Conservation (phyloP, 2,329 filamentous ascomycete genomes). For the Alternaria conjuncta region DNA sequence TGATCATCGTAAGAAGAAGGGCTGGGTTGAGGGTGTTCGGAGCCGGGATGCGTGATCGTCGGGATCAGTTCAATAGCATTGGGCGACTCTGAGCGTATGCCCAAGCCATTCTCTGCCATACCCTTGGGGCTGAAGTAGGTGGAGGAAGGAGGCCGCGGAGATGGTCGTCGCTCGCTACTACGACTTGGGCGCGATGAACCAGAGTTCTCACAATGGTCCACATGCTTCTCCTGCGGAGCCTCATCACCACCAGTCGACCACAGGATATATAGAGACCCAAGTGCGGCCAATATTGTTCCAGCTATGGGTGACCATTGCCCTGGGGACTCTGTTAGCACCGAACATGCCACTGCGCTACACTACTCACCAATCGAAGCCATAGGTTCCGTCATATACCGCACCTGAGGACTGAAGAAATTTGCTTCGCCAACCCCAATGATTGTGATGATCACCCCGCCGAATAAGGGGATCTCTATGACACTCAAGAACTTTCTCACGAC, state of each 20-base stretch:
- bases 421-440: conserved; percentile 68
- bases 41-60: conserved; percentile 21
- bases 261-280: conserved; percentile 64
- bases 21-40: conserved; percentile 1
- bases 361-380: conserved; percentile 62
- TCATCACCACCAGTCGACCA: conserved; percentile 49
- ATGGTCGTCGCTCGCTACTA: conserved; percentile 19
- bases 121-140: not conserved
- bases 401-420: conserved; percentile 66
- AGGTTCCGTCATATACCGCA: conserved; percentile 67
- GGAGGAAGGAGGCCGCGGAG: conserved; percentile 5
- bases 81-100: conserved; percentile 22
- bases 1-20: not conserved
- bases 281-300: conserved; percentile 63
- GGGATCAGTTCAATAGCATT: conserved; percentile 20
- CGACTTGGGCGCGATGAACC: conserved; percentile 24
- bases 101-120: not conserved
- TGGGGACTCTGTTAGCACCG: conserved; percentile 1
- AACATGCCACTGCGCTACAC: not conserved
- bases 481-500: conserved; percentile 46
- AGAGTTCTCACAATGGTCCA: conserved; percentile 2
- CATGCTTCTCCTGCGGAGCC: conserved; percentile 19
- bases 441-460: conserved; percentile 63
- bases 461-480: conserved; percentile 64
- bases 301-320: conserved; percentile 66